phyloP scores from a whole-genome alignment of 345 rosid species.

The Citrus maxima region DNA sequence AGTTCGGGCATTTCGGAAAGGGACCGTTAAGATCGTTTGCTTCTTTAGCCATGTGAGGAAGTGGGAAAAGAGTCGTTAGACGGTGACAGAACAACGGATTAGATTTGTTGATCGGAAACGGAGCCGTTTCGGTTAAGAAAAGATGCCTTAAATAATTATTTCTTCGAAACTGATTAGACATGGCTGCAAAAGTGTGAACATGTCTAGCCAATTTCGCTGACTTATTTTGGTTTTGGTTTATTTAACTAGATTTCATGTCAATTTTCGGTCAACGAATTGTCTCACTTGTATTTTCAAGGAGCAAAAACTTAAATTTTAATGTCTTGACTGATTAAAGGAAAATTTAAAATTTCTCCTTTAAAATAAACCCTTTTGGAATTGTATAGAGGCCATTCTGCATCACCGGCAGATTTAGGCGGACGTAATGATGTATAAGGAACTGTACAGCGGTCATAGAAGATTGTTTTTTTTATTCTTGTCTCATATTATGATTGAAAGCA shows the following conservation, averaged over 20 bases:
- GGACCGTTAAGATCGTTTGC: conserved; percentile 26
- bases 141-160: background rate
- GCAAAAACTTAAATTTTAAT: no score
- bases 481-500: no score
- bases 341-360: no score
- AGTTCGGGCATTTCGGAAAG: conserved; percentile 19
- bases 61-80: conserved; percentile 15
- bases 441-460: no score
- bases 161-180: no score
- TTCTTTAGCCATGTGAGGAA: conserved; percentile 13
- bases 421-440: no score
- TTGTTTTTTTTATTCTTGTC: no score
- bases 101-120: background rate
- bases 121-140: background rate
- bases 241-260: background rate
- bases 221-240: background rate
- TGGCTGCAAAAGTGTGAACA: conserved; percentile 1
- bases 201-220: conserved; percentile 19
- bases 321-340: no score
- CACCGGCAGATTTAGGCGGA: no score
- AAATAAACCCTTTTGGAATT: no score
- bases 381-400: no score
- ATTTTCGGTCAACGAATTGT: background rate
- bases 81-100: conserved; percentile 1
- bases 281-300: background rate